Conservation (phyloP, 495 filamentous ascomycete genomes). For the Annulohypoxylon bovei region DNA sequence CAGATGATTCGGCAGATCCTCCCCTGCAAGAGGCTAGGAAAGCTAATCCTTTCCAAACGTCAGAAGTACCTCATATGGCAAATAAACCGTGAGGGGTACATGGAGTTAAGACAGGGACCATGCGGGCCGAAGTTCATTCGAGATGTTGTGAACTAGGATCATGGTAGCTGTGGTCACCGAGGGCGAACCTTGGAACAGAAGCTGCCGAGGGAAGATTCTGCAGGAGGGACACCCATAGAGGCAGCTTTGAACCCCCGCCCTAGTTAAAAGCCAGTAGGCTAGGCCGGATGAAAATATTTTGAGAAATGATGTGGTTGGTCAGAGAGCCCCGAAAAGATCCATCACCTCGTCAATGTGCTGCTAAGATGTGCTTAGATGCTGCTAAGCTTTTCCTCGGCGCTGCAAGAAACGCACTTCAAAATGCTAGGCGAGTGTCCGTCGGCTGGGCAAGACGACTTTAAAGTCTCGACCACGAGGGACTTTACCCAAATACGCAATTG, state of each 20-base stretch:
- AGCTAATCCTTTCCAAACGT: constrained; percentile 5
- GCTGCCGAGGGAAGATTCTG: constrained; percentile 26
- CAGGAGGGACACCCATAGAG: neutral
- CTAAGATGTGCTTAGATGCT: constrained; percentile 7
- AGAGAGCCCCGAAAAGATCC: neutral
- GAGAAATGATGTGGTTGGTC: constrained; percentile 28
- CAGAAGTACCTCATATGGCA: constrained; percentile 21
- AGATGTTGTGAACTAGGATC: constrained; percentile 10
- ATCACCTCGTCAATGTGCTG: neutral
- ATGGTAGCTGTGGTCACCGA: constrained; percentile 17
- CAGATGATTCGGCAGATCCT: constrained; percentile 41
- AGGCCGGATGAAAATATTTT: constrained; percentile 1
- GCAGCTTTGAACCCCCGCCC: constrained; percentile 9
- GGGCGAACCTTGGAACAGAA: constrained; percentile 10
- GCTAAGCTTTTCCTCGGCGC: constrained; percentile 44
- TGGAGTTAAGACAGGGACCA: constrained; percentile 4
- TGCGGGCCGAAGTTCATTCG: constrained; percentile 36
- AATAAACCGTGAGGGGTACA: constrained; percentile 17
- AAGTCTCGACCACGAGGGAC: constrained; percentile 29
- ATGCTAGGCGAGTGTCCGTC: constrained; percentile 5
- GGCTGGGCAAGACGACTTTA: constrained; percentile 27
- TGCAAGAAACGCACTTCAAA: constrained; percentile 30
- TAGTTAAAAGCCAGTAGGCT: constrained; percentile 1
- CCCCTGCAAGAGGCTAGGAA: constrained; percentile 22
- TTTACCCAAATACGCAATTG: constrained; percentile 46